Conservation (phyloP, 2,329 filamentous ascomycete genomes). For the Epichloe sibirici region DNA sequence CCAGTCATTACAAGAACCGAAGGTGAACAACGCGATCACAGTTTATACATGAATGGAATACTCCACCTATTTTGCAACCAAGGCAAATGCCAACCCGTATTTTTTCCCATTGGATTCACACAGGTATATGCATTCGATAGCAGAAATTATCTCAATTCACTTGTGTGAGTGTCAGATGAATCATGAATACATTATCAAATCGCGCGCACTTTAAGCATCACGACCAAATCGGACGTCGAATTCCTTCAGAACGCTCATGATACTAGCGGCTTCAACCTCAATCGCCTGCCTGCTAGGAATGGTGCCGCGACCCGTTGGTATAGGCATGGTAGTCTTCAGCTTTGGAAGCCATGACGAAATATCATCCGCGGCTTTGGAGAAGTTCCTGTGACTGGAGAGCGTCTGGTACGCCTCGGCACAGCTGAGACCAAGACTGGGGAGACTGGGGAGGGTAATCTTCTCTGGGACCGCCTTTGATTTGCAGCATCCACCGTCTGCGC, state of each 20-base stretch:
- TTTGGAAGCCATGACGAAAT: constrained; percentile 66
- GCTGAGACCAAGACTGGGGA: constrained; percentile 46
- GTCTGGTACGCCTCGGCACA: constrained; percentile 73
- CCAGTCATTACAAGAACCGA: too few species aligned
- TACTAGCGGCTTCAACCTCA: constrained; percentile 71
- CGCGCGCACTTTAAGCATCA: constrained; percentile 16
- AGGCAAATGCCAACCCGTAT: neutral
- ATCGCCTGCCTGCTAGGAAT: constrained; percentile 43
- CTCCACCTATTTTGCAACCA: too few species aligned
- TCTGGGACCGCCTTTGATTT: constrained; percentile 27
- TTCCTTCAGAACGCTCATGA: constrained; percentile 74
- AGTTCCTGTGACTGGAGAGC: constrained; percentile 63
- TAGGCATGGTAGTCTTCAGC: constrained; percentile 46
- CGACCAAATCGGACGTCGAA: constrained; percentile 64
- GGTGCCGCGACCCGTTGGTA: constrained; percentile 13
- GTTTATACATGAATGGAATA: too few species aligned
- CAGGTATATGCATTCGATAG: neutral
- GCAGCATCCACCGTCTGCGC: constrained; percentile 52
- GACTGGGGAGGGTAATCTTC: constrained; percentile 23
- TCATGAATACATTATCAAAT: neutral
- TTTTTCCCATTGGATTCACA: neutral
- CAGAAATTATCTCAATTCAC: neutral
- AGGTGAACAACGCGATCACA: too few species aligned
- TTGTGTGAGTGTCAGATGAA: neutral
- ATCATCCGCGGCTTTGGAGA: constrained; percentile 60